These are phyloP conservation scores for Dichotomopilus funicola DNA, from an alignment of 2,329 filamentous ascomycete genomes.

Conservation along the genomic window DNA sequence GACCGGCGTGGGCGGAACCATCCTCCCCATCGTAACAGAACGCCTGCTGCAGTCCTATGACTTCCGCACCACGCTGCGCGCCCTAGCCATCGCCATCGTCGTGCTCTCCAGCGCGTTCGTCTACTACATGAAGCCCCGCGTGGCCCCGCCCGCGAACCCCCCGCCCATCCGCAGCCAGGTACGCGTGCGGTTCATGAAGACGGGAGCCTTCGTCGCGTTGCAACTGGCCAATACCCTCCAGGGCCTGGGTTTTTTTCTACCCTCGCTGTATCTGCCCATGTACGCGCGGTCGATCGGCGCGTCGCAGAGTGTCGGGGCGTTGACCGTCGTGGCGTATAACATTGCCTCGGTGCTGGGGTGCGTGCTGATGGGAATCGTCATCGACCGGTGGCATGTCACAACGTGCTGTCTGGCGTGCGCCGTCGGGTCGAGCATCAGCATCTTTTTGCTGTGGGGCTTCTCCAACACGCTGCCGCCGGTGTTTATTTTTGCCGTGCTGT, in stretches of 20 bases:
- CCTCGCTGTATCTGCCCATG: slow-evolving; percentile 27
- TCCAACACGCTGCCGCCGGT: slow-evolving; percentile 46
- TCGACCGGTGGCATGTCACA: slow-evolving; percentile 45
- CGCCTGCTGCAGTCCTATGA: slow-evolving; percentile 44
- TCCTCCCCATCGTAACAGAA: slow-evolving; percentile 47
- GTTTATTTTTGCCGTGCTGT: slow-evolving; percentile 53
- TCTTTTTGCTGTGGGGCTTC: slow-evolving; percentile 56
- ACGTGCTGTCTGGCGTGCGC: slow-evolving; percentile 53
- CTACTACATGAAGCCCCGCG: slow-evolving; percentile 48
- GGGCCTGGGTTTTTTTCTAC: slow-evolving; percentile 5
- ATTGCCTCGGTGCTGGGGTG: slow-evolving; percentile 52
- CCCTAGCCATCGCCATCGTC: slow-evolving; percentile 46
- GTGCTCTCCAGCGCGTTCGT: slow-evolving; percentile 48
- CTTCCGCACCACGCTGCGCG: slow-evolving; percentile 45
- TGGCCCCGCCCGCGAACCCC: slow-evolving; percentile 31
- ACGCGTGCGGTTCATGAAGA: slow-evolving; percentile 25
- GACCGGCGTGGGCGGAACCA: slow-evolving; percentile 43
- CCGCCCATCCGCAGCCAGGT: slow-evolving; percentile 27
- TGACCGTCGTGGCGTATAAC: slow-evolving; percentile 56
- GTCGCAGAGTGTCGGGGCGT: slow-evolving; percentile 42
- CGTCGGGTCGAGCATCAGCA: slow-evolving; percentile 46
- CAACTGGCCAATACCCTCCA: slow-evolving; percentile 6
- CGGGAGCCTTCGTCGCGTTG: not conserved
- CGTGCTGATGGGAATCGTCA: slow-evolving; percentile 51
- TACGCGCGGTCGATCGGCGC: slow-evolving; percentile 45